Evolutionary conservation across 2,329 filamentous ascomycete genomes (phyloP).

Genomic region (Claviceps pusilla): DNA sequence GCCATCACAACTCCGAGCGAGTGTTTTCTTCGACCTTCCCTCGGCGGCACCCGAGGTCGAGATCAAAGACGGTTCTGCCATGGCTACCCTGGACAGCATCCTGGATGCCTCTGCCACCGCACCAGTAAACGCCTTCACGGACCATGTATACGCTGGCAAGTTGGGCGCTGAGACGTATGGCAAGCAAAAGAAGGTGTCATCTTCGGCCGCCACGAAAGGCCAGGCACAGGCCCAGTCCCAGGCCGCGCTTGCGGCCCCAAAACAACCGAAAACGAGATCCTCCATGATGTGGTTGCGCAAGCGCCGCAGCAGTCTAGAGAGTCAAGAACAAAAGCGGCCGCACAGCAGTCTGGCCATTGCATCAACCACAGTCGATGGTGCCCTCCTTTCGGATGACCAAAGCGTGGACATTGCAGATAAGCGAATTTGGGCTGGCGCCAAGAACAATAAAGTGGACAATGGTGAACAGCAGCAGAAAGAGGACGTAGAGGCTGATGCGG

Average conservation of each 20-base stretch:
- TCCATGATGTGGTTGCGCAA: conserved; percentile 35
- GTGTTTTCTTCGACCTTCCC: conserved; percentile 70
- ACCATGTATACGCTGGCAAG: conserved; percentile 68
- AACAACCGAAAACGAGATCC: conserved; percentile 28
- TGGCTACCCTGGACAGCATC: conserved; percentile 78
- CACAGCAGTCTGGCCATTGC: no score
- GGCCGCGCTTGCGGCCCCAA: conserved; percentile 9
- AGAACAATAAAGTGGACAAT: conserved; percentile 8
- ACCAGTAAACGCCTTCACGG: conserved; percentile 80
- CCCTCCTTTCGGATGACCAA: conserved; percentile 1
- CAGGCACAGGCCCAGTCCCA: conserved; percentile 10
- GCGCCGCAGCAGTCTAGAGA: conserved; percentile 14
- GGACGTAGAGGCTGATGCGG: conserved; percentile 23
- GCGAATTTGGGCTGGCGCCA: conserved; percentile 6
- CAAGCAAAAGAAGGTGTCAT: conserved; percentile 23
- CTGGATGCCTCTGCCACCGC: conserved; percentile 78
- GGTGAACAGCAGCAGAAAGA: conserved; percentile 8
- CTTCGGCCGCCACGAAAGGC: conserved; percentile 9
- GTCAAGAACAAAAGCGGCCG: no score
- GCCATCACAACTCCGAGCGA: conserved; percentile 79
- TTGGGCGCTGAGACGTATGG: conserved; percentile 65
- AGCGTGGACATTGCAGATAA: conserved; percentile 6
- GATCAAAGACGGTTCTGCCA: conserved; percentile 65
- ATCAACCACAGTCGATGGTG: conserved; percentile 8
- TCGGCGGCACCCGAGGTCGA: conserved; percentile 35